Evolutionary conservation across 768 basidiomycete genomes (phyloP), one percentile per base, ranked within the genome.

Genomic region (Lactarius pseudohatsudake): DNA sequence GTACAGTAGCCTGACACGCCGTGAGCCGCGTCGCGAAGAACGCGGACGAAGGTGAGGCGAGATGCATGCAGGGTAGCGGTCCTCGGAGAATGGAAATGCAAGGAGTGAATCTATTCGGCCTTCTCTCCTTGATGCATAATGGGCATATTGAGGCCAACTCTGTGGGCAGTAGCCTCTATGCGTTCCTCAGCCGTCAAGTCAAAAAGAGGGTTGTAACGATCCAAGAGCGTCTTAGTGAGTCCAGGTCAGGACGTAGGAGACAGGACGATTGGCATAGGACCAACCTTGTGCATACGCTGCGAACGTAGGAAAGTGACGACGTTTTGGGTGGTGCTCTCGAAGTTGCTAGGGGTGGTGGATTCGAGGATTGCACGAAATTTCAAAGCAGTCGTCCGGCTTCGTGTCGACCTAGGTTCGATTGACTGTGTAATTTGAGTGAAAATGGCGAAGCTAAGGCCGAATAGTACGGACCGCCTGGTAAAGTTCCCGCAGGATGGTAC

Each of bases 101-200:
- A 41, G 47, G 3, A 4, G 15, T 4, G 6, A 58, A 38, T 45
- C 65, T 69, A 71, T 55, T 70, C 64, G 4, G 58, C 9, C 56
- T 72, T 69, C 11, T 73, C 72, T 41, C 59, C 69, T 60, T 77
- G 76, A 65, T 74, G 78, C 36, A 78, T 76, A 56, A 84, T 72
- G 11, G 94, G 94, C 83, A 95, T 88, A 72, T 96, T 83, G 61
- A 98, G 77, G 4, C 95, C 95, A 41, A 98, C 95, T 69, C 94
- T 80, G 54, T 87, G 83, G 3, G 94, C 94, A 0, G 95, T 95
- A 1, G 92, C 92, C 72, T 87, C 81, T 67, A 96, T 83, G 70
- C 90, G 80, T 74, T 96, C 93, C 70, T 93, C 86, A 6, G 82
- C 78, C 0, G 92, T 89, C 69, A 96, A 81, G 72, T 94, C 91